Base-by-base conservation (phyloP, 2,329 filamentous ascomycete species). In the Colletotrichum sp. region DNA sequence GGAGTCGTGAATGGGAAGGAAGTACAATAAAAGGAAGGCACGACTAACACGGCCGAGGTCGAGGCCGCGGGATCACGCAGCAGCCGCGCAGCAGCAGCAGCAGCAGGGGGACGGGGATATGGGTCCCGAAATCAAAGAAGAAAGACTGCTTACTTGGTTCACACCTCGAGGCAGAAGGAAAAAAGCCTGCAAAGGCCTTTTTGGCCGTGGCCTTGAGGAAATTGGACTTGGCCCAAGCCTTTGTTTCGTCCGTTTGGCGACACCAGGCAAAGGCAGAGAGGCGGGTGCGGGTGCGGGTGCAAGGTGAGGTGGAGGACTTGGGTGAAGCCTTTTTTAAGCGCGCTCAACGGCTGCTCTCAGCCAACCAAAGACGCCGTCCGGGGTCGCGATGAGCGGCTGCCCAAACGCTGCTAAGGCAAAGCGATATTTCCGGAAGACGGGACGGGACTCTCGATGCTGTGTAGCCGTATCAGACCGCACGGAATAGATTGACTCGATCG, bases 391-490 rank as follows among this genome's bases (percentile, higher is more conserved):
- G 77, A 78, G 77, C 77, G 77, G 72, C 66, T 77, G 72, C 76
- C 55, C 77, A 78, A 78, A 78, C 77, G 65, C 72, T 76, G 77
- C 75, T 71, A 75, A 75, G 67, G 75, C 71, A 76, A 62, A n/a
- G 55, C 39, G 72, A 68, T 76, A 76, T 71, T 76, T 70, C 52
- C 52, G 75, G 75, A 63, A 15, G 21, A 26, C 44, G 52, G 16
- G 16, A 71, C 49, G 62, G 66, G 55, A 59, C 71, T 74, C 59
- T 69, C 12, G 65, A 63, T 52, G 55, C 10, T 28, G 72, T 75
- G 55, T 71, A 64, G 72, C 66, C 72, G 63, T 67, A 36, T 28
- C 24, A 15, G 5, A 63, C 21, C 30, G 65, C 32, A 67, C 30
- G 39, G 28, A 63, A 52, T 55, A 71, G 28, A 55, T 34, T 68